phyloP scores from a whole-genome alignment of 768 basidiomycete species.

The Royoungia palumana region DNA sequence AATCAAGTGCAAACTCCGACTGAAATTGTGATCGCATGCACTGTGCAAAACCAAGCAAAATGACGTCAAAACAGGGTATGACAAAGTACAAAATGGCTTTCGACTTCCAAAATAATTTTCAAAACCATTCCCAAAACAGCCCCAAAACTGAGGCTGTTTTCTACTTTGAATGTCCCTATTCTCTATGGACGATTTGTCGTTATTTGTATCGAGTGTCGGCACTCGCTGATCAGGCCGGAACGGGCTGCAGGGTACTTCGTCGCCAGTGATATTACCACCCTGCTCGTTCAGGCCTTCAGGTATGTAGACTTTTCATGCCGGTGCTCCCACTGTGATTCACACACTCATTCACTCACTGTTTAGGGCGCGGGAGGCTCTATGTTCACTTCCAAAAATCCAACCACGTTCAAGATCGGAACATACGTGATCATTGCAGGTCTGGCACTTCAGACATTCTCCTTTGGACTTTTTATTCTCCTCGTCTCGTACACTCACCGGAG shows the following conservation, averaged over 20 bases:
- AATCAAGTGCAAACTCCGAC: background rate
- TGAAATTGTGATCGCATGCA: background rate
- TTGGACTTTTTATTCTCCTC: conserved; percentile 18
- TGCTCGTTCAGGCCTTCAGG: conserved; percentile 33
- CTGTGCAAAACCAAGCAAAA: background rate
- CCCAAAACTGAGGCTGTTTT: too few relatives aligned
- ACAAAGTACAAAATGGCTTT: background rate
- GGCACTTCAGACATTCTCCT: conserved; percentile 25
- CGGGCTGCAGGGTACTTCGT: conserved; percentile 24
- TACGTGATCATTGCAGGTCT: conserved; percentile 27
- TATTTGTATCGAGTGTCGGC: conserved; percentile 13
- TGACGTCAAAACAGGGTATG: background rate
- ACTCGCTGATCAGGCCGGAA: conserved; percentile 26
- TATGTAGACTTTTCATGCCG: background rate
- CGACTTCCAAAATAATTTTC: too few relatives aligned
- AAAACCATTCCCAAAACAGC: too few relatives aligned
- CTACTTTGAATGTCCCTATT: conserved; percentile 4
- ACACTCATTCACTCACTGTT: too few relatives aligned
- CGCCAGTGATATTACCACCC: conserved; percentile 26
- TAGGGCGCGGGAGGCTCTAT: conserved; percentile 27
- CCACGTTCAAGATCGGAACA: conserved; percentile 5
- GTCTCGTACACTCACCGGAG: conserved; percentile 8
- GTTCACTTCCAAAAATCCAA: conserved; percentile 2
- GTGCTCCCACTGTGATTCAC: background rate
- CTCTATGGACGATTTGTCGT: conserved; percentile 28